Evolutionary conservation across 768 basidiomycete species (phyloP), one percentile per base, ranked within the genome.

Genomic region (Psilocybe azurescens): DNA sequence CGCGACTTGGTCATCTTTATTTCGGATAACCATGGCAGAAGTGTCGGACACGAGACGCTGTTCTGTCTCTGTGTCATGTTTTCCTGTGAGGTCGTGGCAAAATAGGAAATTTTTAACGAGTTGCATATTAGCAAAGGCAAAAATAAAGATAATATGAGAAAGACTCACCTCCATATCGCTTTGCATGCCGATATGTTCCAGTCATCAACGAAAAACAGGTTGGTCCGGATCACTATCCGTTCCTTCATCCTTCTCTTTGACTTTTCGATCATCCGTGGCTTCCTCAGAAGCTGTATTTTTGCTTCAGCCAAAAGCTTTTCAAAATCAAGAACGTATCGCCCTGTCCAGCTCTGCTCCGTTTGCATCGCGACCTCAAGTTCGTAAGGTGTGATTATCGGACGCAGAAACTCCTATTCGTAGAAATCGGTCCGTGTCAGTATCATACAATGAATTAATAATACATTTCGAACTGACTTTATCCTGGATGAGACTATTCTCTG

Each of bases 321-420:
- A 63, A 97, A 91, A 69, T 96, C 89, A 10, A 97, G 79, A 5
- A 94, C 82, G 72, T 97, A 96, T 65, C 78, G 78, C 5, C 88
- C 91, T 2, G 84, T 89, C 94, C 89, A 97, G 49, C 73, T 85
- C 61, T 83, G 85, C 54, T 89, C 86, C 1, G 81, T 79, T 59
- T 86, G 85, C 10, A 99, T 80, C 0, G 95, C 94, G 2, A 96
- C 75, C 65, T 90, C 86, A 16, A 97, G 81, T 71, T 99, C 97
- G 73, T 87, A 97, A 0, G 97, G 97, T 0, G 97, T 98, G 30
- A 99, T 82, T 50, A 99, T 97, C 0, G 97, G 96, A 24, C 88
- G 79, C 32, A 91, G 80, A 72, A 95, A 99, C 9, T 98, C 96
- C 91, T 97, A 50, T 16, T 29, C 10, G 11, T 8, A 30, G 18